Conservation (phyloP, 768 basidiomycete genomes). For the Hirschioporus abietinus region DNA sequence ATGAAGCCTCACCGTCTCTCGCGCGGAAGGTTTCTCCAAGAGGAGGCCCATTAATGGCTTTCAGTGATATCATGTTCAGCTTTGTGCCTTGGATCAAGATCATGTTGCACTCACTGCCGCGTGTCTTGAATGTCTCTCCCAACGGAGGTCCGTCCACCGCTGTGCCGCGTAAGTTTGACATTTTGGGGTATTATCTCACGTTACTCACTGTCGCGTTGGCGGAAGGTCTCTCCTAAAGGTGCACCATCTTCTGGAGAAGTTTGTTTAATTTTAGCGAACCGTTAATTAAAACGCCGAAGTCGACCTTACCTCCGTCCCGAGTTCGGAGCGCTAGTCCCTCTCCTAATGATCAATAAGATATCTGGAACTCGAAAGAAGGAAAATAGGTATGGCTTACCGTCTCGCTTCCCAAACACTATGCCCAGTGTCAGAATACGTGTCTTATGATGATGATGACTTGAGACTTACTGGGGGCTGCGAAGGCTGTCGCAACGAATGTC, state of each 20-base stretch:
- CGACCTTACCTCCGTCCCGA: not conserved
- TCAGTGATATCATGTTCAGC: not conserved
- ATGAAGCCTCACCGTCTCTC: not conserved
- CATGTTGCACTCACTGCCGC: not conserved
- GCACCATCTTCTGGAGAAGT: not conserved
- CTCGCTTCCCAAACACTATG: not conserved
- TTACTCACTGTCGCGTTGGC: not conserved
- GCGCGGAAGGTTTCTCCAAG: not conserved
- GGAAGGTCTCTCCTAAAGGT: not conserved
- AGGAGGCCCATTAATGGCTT: not conserved
- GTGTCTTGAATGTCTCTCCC: not conserved
- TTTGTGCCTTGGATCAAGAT: not conserved
- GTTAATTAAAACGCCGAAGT: not conserved
- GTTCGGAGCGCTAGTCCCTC: not conserved
- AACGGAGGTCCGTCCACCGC: not conserved
- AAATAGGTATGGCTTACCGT: not conserved
- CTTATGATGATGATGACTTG: not conserved
- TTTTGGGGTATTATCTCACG: not conserved
- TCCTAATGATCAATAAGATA: not conserved
- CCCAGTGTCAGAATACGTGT: not conserved
- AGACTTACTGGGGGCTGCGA: not conserved
- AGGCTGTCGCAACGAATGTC: not conserved
- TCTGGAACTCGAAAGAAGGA: not conserved
- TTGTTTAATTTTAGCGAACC: not conserved
- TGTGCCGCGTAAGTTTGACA: not conserved